Evolutionary conservation across 2,329 filamentous ascomycete genomes (phyloP).

Genomic region (Xylaria arbuscula): DNA sequence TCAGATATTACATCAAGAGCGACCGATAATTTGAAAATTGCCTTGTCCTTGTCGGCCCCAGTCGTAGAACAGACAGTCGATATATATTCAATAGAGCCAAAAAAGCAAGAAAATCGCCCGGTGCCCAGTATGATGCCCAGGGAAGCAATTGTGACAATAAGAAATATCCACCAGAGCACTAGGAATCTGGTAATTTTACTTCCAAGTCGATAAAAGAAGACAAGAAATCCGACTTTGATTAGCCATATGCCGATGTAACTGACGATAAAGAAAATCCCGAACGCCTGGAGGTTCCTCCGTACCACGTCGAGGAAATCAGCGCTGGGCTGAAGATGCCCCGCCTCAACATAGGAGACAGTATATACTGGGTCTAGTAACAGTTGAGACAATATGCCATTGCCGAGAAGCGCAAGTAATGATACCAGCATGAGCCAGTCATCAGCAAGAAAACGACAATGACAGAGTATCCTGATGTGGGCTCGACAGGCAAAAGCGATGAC

Average conservation of each 20-base stretch:
- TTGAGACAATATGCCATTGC: neutral
- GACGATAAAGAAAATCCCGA: neutral
- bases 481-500: conserved; percentile 1
- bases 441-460: neutral
- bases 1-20: conserved; percentile 1
- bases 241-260: conserved; percentile 1
- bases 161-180: neutral
- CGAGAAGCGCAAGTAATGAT: neutral
- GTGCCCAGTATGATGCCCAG: neutral
- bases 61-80: neutral
- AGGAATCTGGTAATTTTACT: neutral
- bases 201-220: conserved; percentile 2
- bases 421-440: conserved; percentile 5
- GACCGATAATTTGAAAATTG: conserved; percentile 2
- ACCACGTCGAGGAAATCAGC: neutral
- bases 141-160: neutral
- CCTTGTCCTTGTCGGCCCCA: neutral
- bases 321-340: neutral
- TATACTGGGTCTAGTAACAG: neutral
- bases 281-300: neutral
- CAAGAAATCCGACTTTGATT: conserved; percentile 1
- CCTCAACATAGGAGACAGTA: neutral
- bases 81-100: neutral
- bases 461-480: conserved; percentile 1
- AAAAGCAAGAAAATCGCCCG: conserved; percentile 1